These are phyloP conservation scores for Dictyostelium firmibasis DNA, from an alignment of 78 protist genomes.

Conservation along the genomic window DNA sequence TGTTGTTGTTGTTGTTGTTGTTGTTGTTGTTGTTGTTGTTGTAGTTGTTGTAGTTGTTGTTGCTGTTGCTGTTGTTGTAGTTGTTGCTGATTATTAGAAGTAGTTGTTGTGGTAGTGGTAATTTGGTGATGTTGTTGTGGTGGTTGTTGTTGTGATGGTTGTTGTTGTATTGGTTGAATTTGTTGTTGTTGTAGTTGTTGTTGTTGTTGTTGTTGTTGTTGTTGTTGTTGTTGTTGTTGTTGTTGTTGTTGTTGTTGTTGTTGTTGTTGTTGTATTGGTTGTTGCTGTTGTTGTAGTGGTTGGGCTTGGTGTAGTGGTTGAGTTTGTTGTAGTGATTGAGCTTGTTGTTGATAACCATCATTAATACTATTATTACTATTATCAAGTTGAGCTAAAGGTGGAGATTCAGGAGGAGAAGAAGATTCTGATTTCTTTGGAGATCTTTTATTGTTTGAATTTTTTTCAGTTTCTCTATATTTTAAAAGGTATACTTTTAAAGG, in stretches of 20 bases:
- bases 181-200: background rate
- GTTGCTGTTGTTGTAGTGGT: background rate
- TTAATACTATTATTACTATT: background rate
- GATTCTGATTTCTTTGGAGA: background rate
- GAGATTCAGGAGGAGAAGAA: background rate
- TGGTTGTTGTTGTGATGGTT: background rate
- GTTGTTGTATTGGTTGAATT: background rate
- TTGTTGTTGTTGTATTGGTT: background rate
- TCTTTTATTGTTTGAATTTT: background rate
- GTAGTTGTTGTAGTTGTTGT: constrained; percentile 18
- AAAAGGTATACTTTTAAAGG: constrained; percentile 78
- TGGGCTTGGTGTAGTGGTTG: background rate
- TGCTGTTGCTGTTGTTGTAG: background rate
- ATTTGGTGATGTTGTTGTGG: background rate
- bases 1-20: background rate
- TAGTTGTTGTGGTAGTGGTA: background rate
- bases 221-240: background rate
- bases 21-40: constrained; percentile 9
- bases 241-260: background rate
- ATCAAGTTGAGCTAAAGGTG: background rate
- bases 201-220: background rate
- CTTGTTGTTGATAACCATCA: background rate
- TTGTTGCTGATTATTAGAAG: background rate
- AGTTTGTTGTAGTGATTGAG: background rate
- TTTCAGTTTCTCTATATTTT: constrained; percentile 76